phyloP scores from a whole-genome alignment of 164 flowering plant species.

The Vitis riparia region DNA sequence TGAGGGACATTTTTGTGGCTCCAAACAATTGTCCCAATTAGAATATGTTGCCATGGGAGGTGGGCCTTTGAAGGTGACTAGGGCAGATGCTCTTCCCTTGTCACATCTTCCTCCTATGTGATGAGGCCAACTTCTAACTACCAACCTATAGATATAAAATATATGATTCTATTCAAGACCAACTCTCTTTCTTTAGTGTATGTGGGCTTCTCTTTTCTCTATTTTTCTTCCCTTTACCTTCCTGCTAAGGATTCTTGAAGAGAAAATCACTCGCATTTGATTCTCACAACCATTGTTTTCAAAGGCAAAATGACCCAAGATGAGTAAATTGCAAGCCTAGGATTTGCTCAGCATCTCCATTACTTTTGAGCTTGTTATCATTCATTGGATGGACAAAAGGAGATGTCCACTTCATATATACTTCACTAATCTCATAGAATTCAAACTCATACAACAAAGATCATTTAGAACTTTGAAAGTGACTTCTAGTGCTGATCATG shows the following conservation, averaged over 20 bases:
- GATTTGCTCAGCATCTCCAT: slow-evolving; percentile 6
- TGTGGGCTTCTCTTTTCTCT: background rate
- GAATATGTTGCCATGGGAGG: background rate
- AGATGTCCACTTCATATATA: slow-evolving; percentile 9
- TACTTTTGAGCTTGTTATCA: slow-evolving; percentile 3
- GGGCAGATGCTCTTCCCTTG: background rate
- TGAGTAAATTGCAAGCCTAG: background rate
- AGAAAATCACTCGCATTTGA: slow-evolving; percentile 15
- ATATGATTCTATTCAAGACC: background rate
- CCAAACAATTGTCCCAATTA: background rate
- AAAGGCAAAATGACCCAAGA: background rate
- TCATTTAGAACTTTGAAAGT: background rate
- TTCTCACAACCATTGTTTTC: slow-evolving; percentile 5
- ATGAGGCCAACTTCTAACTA: slow-evolving; percentile 7
- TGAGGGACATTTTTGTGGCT: background rate
- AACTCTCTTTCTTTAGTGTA: no score
- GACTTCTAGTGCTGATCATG: background rate
- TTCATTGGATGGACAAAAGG: slow-evolving; percentile 16
- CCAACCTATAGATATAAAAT: background rate
- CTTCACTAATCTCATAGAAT: no score
- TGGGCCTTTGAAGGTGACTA: background rate
- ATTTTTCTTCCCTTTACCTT: background rate
- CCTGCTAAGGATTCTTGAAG: background rate
- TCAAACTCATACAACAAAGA: no score
- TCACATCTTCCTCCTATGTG: background rate